Percentiles rank a stretch among this genome's conserved stretches.
These are phyloP conservation scores for Cenococcum geophilum DNA, from an alignment of 495 filamentous ascomycete genomes.

Conservation along the genomic window DNA sequence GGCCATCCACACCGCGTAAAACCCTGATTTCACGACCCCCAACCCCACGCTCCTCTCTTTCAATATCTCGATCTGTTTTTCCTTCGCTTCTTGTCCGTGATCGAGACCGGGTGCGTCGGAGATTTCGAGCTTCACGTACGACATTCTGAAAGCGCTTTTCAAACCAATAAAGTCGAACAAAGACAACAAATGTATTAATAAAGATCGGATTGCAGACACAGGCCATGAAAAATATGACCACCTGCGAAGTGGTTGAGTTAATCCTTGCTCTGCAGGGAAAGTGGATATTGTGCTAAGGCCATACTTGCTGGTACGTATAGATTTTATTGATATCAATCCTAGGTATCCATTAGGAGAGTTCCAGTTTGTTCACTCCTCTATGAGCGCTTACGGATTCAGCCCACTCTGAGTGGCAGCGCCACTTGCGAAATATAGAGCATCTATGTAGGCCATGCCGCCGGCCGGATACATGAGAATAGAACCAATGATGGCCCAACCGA, in stretches of 20 bases:
- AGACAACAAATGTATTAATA: slow-evolving; percentile 81
- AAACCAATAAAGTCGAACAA: slow-evolving; percentile 93
- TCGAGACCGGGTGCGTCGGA: slow-evolving; percentile 52
- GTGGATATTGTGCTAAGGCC: background rate
- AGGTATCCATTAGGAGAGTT: slow-evolving; percentile 15
- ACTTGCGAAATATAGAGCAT: slow-evolving; percentile 78
- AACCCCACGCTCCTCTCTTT: slow-evolving; percentile 60
- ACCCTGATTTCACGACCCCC: slow-evolving; percentile 67
- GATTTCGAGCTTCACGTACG: slow-evolving; percentile 51
- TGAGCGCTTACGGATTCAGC: slow-evolving; percentile 59
- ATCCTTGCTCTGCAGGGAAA: background rate
- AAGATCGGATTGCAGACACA: slow-evolving; percentile 69
- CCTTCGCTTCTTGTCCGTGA: slow-evolving; percentile 51
- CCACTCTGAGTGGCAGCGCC: slow-evolving; percentile 87
- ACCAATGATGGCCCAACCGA: slow-evolving; percentile 58
- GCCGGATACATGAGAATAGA: slow-evolving; percentile 70
- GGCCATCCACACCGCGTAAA: slow-evolving; percentile 48
- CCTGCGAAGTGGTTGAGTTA: slow-evolving; percentile 5
- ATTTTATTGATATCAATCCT: slow-evolving; percentile 68
- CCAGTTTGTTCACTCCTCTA: background rate
- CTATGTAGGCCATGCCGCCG: slow-evolving; percentile 64
- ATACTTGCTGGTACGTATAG: slow-evolving; percentile 66
- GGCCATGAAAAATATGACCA: slow-evolving; percentile 53
- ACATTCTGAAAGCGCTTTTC: slow-evolving; percentile 86
- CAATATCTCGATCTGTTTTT: slow-evolving; percentile 39